These are phyloP conservation scores for Quercus bicolor DNA, from an alignment of 306 rosid species.

Conservation along the genomic window DNA sequence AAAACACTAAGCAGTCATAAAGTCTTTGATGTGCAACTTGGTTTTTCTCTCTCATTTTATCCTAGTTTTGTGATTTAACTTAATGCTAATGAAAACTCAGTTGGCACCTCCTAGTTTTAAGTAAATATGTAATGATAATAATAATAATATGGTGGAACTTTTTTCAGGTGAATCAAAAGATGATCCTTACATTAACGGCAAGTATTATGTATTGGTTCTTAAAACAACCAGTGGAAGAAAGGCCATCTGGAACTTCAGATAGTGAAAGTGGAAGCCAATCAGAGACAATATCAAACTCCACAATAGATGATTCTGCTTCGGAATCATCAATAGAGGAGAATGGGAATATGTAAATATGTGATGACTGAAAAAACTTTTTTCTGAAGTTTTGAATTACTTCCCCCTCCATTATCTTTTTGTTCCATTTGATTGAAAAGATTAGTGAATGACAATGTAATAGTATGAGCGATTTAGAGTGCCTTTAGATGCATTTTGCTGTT, in stretches of 20 bases:
- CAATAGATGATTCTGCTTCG: conserved; percentile 83
- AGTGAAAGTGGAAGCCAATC: conserved; percentile 75
- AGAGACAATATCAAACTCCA: conserved; percentile 76
- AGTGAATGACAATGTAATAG: conserved; percentile 35
- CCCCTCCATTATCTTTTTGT: not conserved
- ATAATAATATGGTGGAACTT: not conserved
- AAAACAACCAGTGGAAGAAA: conserved; percentile 69
- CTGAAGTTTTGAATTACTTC: conserved; percentile 4
- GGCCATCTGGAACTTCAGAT: conserved; percentile 54
- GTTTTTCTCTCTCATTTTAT: not conserved
- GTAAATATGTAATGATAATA: too few relatives aligned
- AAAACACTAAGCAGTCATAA: not conserved
- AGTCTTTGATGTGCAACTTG: conserved; percentile 1
- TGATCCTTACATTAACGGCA: conserved; percentile 95
- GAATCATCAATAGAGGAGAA: conserved; percentile 80
- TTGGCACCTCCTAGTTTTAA: too few relatives aligned
- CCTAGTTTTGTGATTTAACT: not conserved
- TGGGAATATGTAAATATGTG: conserved; percentile 49
- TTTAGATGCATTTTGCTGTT: too few relatives aligned
- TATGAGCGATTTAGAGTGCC: conserved; percentile 2
- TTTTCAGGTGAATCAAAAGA: conserved; percentile 90
- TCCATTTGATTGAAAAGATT: conserved; percentile 49
- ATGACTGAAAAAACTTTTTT: conserved; percentile 20
- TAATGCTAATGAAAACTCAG: too few relatives aligned
- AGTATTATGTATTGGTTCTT: conserved; percentile 94